Conservation (phyloP, 805 yeast species). For the Pichia membranifaciens region DNA sequence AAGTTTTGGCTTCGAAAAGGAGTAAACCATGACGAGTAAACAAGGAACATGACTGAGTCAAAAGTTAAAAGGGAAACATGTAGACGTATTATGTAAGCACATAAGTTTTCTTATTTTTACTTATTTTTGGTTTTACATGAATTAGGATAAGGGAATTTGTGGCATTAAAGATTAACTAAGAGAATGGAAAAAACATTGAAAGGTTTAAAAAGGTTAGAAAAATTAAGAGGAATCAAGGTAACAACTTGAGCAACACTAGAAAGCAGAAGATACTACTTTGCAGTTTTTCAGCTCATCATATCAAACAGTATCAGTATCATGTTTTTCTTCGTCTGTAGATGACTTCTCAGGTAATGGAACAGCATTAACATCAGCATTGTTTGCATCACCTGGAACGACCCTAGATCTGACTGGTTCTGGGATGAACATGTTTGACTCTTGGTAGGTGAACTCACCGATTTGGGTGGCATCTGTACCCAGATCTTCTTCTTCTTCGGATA, state of each 20-base stretch:
- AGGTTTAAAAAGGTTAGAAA: no score
- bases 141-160: no score
- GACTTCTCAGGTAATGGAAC: conserved; percentile 24
- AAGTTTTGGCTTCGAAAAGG: no score
- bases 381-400: conserved; percentile 14
- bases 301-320: not conserved
- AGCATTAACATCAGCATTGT: conserved; percentile 22
- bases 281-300: not conserved
- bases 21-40: no score
- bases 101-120: not conserved
- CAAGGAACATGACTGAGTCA: no score
- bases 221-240: no score
- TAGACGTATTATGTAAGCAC: not conserved
- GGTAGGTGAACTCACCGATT: conserved; percentile 83
- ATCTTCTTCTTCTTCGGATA: conserved; percentile 81
- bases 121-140: not conserved
- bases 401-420: conserved; percentile 68
- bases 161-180: not conserved
- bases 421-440: conserved; percentile 58
- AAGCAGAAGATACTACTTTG: no score
- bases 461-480: conserved; percentile 84
- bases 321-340: conserved; percentile 22
- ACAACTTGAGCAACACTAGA: no score
- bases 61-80: no score
- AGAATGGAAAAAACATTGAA: no score